Percentiles rank a stretch among this genome's conserved stretches.
Evolutionary conservation across 331 rosid genomes (phyloP).

Genomic region (Rosa hybrid): DNA sequence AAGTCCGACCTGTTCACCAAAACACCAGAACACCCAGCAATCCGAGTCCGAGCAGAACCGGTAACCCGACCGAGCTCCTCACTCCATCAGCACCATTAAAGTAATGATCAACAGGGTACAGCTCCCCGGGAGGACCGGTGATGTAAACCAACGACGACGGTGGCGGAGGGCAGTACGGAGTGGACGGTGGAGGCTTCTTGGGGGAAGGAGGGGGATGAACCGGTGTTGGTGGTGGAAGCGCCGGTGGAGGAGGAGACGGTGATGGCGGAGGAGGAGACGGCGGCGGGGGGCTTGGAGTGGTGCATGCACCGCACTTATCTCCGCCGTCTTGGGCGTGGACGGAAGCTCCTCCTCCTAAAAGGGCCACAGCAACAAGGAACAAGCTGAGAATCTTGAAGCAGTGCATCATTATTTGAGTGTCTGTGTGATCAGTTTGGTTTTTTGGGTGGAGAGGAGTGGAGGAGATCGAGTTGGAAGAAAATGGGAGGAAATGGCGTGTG

Average conservation of each 20-base stretch:
- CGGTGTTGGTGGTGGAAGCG: slow-evolving; percentile 36
- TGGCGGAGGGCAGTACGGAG: slow-evolving; percentile 60
- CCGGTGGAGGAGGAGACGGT: slow-evolving; percentile 41
- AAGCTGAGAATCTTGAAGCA: not conserved
- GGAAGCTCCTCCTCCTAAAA: not conserved
- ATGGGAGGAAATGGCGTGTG: not conserved
- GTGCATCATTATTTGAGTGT: not conserved
- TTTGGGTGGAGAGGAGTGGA: not conserved
- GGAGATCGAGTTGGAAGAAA: not conserved
- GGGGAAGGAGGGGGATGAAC: slow-evolving; percentile 47
- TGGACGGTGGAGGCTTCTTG: slow-evolving; percentile 43
- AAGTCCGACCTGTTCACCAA: slow-evolving; percentile 18
- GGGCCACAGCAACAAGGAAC: not conserved
- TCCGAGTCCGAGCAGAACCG: slow-evolving; percentile 34
- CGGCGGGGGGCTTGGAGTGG: slow-evolving; percentile 27
- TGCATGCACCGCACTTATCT: slow-evolving; percentile 52
- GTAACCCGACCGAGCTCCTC: slow-evolving; percentile 27
- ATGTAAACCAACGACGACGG: slow-evolving; percentile 51
- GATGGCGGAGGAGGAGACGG: slow-evolving; percentile 53
- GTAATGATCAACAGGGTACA: slow-evolving; percentile 57
- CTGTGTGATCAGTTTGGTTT: not conserved
- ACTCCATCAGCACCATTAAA: slow-evolving; percentile 32
- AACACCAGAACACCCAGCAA: slow-evolving; percentile 31
- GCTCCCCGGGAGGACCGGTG: slow-evolving; percentile 71
- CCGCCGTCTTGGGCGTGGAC: slow-evolving; percentile 23